phyloP scores from a whole-genome alignment of 2,329 filamentous ascomycete genomes.

The Pseudomassariella vexata region DNA sequence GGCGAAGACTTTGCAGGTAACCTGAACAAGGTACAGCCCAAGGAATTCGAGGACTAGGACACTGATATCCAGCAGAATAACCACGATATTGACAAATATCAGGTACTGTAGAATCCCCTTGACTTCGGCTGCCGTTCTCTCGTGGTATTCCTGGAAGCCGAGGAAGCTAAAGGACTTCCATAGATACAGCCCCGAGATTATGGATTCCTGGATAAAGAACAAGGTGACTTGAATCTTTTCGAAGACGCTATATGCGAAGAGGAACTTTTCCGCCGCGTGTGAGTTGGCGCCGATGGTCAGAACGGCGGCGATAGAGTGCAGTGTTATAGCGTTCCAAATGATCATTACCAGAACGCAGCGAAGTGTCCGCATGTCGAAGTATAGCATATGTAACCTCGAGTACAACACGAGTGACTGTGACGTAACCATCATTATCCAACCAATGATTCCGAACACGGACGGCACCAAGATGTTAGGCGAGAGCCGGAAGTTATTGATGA shows the following conservation, averaged over 20 bases:
- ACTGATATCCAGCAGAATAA: constrained; percentile 31
- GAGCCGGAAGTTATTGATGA: constrained; percentile 23
- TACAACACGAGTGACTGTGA: constrained; percentile 25
- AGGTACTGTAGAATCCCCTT: constrained; percentile 23
- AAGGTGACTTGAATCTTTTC: constrained; percentile 24
- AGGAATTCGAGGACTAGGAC: constrained; percentile 31
- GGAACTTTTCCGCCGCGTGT: constrained; percentile 15
- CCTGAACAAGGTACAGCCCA: constrained; percentile 27
- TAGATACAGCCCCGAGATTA: constrained; percentile 24
- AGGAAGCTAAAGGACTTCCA: constrained; percentile 13
- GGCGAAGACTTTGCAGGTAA: constrained; percentile 24
- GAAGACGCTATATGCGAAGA: constrained; percentile 17
- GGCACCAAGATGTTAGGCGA: constrained; percentile 17
- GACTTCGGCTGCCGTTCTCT: constrained; percentile 2
- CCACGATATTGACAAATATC: constrained; percentile 29
- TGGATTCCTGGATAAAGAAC: constrained; percentile 25
- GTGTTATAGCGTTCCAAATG: constrained; percentile 17
- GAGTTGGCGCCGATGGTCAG: constrained; percentile 9
- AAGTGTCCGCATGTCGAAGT: constrained; percentile 14
- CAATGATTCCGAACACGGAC: constrained; percentile 23
- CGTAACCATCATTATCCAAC: constrained; percentile 25
- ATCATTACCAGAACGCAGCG: constrained; percentile 16
- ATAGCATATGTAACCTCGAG: constrained; percentile 24
- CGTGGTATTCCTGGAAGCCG: constrained; percentile 3
- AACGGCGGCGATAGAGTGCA: constrained; percentile 1